phyloP scores from a whole-genome alignment of 257 asterid genomes.

The Solanum clarkiae region DNA sequence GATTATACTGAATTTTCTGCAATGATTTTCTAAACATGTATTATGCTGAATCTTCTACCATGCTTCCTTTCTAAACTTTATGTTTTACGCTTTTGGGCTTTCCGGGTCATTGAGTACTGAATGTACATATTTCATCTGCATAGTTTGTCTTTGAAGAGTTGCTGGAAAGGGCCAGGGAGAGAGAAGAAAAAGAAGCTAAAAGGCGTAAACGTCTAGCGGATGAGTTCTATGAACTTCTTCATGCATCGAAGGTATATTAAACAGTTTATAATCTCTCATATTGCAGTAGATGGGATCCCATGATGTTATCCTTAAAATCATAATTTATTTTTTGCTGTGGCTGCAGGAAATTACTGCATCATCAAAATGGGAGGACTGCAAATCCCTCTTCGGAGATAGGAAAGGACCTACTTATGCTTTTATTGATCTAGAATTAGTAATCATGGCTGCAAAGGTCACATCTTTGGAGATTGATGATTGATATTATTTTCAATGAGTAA shows the following conservation, averaged over 20 bases:
- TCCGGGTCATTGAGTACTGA: background rate
- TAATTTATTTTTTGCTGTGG: background rate
- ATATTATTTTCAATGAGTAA: background rate
- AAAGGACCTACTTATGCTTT: constrained; percentile 11
- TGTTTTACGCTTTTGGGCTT: background rate
- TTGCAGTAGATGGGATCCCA: background rate
- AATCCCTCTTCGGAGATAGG: constrained; percentile 63
- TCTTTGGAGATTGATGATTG: background rate
- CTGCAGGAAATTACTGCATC: constrained; percentile 60
- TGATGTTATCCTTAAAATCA: background rate
- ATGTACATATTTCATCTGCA: constrained; percentile 3
- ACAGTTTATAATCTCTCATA: background rate
- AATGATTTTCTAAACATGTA: background rate
- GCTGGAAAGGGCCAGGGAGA: constrained; percentile 55
- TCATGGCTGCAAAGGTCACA: background rate
- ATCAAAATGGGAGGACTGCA: constrained; percentile 81
- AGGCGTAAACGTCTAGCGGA: constrained; percentile 70
- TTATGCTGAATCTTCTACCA: background rate
- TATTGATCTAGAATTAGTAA: background rate
- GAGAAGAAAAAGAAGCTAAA: constrained; percentile 88
- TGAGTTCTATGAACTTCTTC: constrained; percentile 45
- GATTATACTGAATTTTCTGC: background rate
- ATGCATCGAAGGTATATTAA: constrained; percentile 46
- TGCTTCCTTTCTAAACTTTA: background rate
- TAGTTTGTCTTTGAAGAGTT: constrained; percentile 77